These are phyloP conservation scores for Violaceomyces palustris DNA, from an alignment of 1,284 basidiomycete species.

Conservation along the genomic window DNA sequence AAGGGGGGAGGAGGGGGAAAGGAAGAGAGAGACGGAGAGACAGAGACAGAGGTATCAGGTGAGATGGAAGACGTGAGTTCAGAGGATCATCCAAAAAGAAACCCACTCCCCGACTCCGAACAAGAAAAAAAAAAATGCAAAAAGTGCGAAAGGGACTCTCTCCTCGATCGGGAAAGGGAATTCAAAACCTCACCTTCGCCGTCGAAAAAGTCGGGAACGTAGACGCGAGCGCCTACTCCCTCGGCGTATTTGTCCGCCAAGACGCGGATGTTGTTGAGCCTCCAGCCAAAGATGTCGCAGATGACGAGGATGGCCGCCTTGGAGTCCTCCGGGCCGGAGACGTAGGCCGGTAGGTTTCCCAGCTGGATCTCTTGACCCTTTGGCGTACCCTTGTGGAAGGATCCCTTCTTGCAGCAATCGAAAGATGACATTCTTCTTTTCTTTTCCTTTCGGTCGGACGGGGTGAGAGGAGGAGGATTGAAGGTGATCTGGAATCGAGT, in stretches of 20 bases:
- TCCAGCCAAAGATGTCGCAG: constrained; percentile 8
- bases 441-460: too few relatives aligned
- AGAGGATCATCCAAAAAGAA: too few relatives aligned
- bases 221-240: constrained; percentile 7
- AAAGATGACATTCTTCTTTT: too few relatives aligned
- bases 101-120: too few relatives aligned
- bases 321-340: constrained; percentile 5
- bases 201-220: constrained; percentile 5
- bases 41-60: too few relatives aligned
- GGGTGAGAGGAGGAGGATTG: too few relatives aligned
- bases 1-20: not conserved
- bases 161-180: too few relatives aligned
- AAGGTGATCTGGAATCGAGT: too few relatives aligned
- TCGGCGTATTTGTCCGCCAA: constrained; percentile 20
- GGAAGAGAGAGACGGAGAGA: too few relatives aligned
- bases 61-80: too few relatives aligned
- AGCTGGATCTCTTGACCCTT: constrained; percentile 7
- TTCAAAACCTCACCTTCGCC: not conserved
- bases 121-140: too few relatives aligned
- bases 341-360: constrained; percentile 5
- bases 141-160: too few relatives aligned
- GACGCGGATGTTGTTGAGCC: constrained; percentile 8
- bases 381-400: constrained; percentile 16
- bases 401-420: constrained; percentile 3
- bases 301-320: constrained; percentile 9